Evolutionary conservation across 257 asterid genomes (phyloP).

Genomic region (Datura wrightii): DNA sequence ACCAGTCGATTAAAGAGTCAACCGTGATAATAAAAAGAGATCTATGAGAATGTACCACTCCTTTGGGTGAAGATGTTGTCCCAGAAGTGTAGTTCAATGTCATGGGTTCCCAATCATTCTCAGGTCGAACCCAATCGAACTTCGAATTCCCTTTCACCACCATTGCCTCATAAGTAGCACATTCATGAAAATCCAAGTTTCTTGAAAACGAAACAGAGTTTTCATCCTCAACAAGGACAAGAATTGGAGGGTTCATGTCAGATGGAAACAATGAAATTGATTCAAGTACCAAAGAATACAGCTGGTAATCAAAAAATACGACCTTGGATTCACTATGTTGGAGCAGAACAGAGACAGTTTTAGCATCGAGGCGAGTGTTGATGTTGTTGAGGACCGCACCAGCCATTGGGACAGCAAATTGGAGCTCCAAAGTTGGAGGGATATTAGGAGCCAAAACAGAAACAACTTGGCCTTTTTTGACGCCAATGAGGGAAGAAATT

Average conservation of each 20-base stretch:
- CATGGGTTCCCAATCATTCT: constrained; percentile 66
- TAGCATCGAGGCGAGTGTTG: constrained; percentile 70
- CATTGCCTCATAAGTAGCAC: constrained; percentile 58
- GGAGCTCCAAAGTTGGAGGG: constrained; percentile 84
- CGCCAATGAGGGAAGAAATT: constrained; percentile 51
- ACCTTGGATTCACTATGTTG: constrained; percentile 64
- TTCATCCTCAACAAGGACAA: constrained; percentile 53
- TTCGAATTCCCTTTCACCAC: constrained; percentile 47
- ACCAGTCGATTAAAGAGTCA: constrained; percentile 69
- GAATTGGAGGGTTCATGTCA: constrained; percentile 37
- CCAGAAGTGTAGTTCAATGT: constrained; percentile 86
- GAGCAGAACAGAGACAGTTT: constrained; percentile 57
- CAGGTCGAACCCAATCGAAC: constrained; percentile 61
- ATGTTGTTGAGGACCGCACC: constrained; percentile 70
- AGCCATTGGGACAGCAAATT: constrained; percentile 82
- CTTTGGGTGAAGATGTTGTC: constrained; percentile 84
- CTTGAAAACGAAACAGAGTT: background rate
- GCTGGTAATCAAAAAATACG: constrained; percentile 59
- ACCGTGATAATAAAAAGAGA: constrained; percentile 53
- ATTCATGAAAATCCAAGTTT: constrained; percentile 1
- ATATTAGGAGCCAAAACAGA: constrained; percentile 78
- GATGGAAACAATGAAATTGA: constrained; percentile 57
- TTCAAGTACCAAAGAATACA: constrained; percentile 45
- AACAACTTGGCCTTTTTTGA: constrained; percentile 52
- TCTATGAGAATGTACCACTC: constrained; percentile 75